Base-by-base conservation (phyloP, 2,329 filamentous ascomycete genomes). In the Pseudonectria buxi region DNA sequence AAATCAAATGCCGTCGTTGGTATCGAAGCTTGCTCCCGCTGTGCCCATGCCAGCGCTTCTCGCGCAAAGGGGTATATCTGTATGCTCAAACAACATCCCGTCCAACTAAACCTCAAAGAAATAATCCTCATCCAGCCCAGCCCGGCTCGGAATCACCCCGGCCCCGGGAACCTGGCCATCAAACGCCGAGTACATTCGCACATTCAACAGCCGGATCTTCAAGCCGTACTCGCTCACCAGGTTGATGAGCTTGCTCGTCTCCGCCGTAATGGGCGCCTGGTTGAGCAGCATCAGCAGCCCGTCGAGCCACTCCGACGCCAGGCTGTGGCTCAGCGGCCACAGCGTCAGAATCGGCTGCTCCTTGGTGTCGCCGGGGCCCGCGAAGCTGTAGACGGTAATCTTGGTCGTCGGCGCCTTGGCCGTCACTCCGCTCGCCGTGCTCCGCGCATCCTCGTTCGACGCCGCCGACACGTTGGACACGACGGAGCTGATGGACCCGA, bases 231-330 rank as follows among this genome's bases (percentile, higher is more conserved):
- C 85, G 54, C 81, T 80, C 40, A 96, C 85, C 51, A 95, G 67
- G 36, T 81, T 79, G 35, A 95, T 82, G 43, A 96, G 67, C 61
- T 92, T 94, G 57, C 83, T 90, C 25, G 92, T 96, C 64, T 96
- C 90, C 3, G 88, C 78, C n/a, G 92, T 98, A 56, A 98, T 95
- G 14, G 92, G 92, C 40, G 89, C 79, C 62, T 98, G 92, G 55
- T 94, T 88, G 15, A 98, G 72, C 36, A 98, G 71, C 88, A 98
- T 94, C 37, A 96, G 72, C 45, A 98, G 66, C 1, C 92, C 92
- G 58, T 98, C 92, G 5, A 98, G 72, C 92, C 92, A 98, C 63
- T 98, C 92, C 1, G 88, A 94, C 9, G 92, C 92, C 31, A 92
- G 67, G 45, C 79, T 86, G 56, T 92, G 83, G 39, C 79, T 85